These are phyloP conservation scores for Jacaranda mimosifolia DNA, from an alignment of 257 asterid genomes.

Conservation along the genomic window DNA sequence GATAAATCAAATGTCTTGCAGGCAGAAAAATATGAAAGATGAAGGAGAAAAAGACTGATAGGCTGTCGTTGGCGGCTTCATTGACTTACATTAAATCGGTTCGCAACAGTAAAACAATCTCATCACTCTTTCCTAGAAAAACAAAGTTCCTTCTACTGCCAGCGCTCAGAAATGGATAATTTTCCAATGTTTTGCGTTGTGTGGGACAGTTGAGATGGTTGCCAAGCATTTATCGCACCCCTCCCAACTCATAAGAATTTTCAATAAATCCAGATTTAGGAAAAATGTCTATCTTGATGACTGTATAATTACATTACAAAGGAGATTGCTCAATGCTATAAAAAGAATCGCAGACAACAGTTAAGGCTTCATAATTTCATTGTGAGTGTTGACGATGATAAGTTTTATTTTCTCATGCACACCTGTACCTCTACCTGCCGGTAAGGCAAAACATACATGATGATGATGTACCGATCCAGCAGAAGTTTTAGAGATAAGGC, in stretches of 20 bases:
- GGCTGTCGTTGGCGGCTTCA: slow-evolving; percentile 44
- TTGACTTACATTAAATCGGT: slow-evolving; percentile 32
- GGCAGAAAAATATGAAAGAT: not conserved
- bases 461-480: too few relatives aligned
- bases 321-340: too few relatives aligned
- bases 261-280: not conserved
- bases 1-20: not conserved
- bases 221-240: slow-evolving; percentile 23
- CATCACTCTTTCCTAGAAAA: slow-evolving; percentile 30
- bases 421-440: too few relatives aligned
- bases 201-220: slow-evolving; percentile 35
- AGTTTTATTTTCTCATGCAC: too few relatives aligned
- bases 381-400: too few relatives aligned
- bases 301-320: not conserved
- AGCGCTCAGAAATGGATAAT: too few relatives aligned
- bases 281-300: not conserved
- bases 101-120: not conserved
- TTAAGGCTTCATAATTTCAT: too few relatives aligned
- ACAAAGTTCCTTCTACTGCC: too few relatives aligned
- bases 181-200: not conserved
- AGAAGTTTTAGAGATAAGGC: too few relatives aligned
- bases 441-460: too few relatives aligned
- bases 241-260: not conserved
- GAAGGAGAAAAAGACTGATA: slow-evolving; percentile 19
- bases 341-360: too few relatives aligned